phyloP scores from a whole-genome alignment of 2,329 filamentous ascomycete species.

The Clarireedia monteithiana region DNA sequence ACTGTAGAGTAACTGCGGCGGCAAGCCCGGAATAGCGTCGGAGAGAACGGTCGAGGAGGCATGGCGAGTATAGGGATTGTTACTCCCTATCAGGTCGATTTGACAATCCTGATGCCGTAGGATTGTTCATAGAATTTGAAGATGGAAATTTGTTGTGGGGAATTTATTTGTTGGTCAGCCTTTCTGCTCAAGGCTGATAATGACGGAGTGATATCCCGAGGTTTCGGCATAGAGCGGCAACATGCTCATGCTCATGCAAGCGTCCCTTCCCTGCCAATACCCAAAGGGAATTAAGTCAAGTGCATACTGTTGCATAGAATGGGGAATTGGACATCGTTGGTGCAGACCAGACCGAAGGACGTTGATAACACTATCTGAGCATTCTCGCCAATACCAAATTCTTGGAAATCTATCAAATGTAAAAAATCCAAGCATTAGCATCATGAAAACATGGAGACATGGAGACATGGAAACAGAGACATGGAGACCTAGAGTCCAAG shows the following conservation, averaged over 20 bases:
- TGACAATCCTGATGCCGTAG: background rate
- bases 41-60: conserved; percentile 11
- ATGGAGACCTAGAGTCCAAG: background rate
- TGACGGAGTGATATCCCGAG: background rate
- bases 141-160: conserved; percentile 4
- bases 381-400: background rate
- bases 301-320: too few species aligned
- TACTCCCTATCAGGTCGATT: background rate
- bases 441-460: background rate
- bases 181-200: background rate
- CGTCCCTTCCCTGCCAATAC: too few species aligned
- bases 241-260: background rate
- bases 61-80: conserved; percentile 5
- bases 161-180: conserved; percentile 3
- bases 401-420: background rate
- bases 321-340: too few species aligned
- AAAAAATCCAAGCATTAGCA: too few species aligned
- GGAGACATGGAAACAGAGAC: background rate
- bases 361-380: too few species aligned
- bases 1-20: conserved; percentile 12
- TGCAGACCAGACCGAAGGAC: too few species aligned
- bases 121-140: background rate
- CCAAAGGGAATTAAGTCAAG: too few species aligned
- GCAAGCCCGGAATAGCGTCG: background rate
- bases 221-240: background rate